Base-by-base conservation (phyloP, 208 protist genomes). In the Acanthamoeba sp. region DNA sequence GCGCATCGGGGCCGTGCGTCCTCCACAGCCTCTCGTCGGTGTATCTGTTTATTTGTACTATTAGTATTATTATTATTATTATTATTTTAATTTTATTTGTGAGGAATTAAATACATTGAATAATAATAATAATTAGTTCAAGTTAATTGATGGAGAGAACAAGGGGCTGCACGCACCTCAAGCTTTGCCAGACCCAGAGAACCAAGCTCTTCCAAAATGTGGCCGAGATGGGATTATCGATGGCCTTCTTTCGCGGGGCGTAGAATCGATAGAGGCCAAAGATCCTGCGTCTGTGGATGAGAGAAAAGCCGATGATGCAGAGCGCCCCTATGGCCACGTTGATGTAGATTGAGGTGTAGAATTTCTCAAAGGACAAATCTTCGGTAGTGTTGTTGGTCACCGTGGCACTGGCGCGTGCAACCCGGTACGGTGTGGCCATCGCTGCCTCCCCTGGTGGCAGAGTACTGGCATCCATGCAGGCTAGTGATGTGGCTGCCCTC, bases 191-290 rank as follows among this genome's bases (percentile, higher is more conserved):
- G 14, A 84, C 29, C 73, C 73, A 84, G 5, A 84, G 29, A 27
- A 84, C 73, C 22, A 84, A 34, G 29, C 73, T 84, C 73, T 84
- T 84, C 73, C 73, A 84, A 38, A 84, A 84, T 24, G 73, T 84
- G 73, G 73, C 34, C 18, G 73, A 55, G 29, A 84, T 84, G 38
- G 73, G 73, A 84, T 84, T 84, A 34, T 84, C 73, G 38, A 84
- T 84, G 7, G 73, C 73, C 9, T 84, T 84, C 73, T 84, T 84
- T 34, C 73, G 32, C 5, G 73, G 73, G 27, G 73, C 73, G 73
- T 84, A 84, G 42, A 84, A 84, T 84, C n/a, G 10, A 24, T 84
- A 84, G 73, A 84, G 73, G 38, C 38, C 38, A 38, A 84, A 84
- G 0, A 84, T 84, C 10, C 20, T 22, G 29, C 73, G 73, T n/a